Base-by-base conservation (phyloP, 208 protist genomes). In the Acanthamoeba royreba region DNA sequence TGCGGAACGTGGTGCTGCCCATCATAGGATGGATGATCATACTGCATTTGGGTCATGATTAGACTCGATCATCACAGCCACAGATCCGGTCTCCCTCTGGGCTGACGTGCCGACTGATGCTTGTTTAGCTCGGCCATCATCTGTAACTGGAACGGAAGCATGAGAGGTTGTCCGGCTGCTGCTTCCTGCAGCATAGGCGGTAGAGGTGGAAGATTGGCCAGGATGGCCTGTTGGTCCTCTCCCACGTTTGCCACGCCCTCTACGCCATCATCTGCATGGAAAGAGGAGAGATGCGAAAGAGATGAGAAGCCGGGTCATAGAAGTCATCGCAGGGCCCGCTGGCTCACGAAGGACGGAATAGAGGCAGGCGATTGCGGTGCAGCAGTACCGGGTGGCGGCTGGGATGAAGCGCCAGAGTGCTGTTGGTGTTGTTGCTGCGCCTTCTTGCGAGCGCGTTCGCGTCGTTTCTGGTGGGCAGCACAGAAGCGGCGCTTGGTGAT, bases 401-500 rank as follows among this genome's bases (percentile, higher is more conserved):
- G n/a, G n/a, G n/a, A n/a, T n/a, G n/a, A n/a, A n/a, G n/a, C n/a
- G n/a, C n/a, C n/a, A n/a, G n/a, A n/a, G 69, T 22, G 38, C 40
- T 42, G 69, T 69, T 69, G 58, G 15, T 49, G 72, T 28, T 83
- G 72, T 47, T 61, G 79, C 49, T 87, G 79, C 17, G 79, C 43
- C 79, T 87, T 87, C 19, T 61, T 87, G 45, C 79, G 40, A 8
- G 79, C 79, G 9, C 79, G 22, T 28, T 87, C 79, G n/a, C 79
- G 43, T 9, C 79, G 79, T n/a, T 87, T 87, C 46, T 87, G 79
- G 28, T 87, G 79, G 45, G 79, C 79, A 35, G 79, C 43, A 38
- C 79, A 87, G 79, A 87, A 87, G 22, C 79, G 79, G 11, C 79
- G 79, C n/a, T 87, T 87, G 7, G 49, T 52, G 33, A 87, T 87